These are phyloP conservation scores for Tripterygium wilfordii DNA, from an alignment of 177 flowering plant genomes.

Conservation along the genomic window DNA sequence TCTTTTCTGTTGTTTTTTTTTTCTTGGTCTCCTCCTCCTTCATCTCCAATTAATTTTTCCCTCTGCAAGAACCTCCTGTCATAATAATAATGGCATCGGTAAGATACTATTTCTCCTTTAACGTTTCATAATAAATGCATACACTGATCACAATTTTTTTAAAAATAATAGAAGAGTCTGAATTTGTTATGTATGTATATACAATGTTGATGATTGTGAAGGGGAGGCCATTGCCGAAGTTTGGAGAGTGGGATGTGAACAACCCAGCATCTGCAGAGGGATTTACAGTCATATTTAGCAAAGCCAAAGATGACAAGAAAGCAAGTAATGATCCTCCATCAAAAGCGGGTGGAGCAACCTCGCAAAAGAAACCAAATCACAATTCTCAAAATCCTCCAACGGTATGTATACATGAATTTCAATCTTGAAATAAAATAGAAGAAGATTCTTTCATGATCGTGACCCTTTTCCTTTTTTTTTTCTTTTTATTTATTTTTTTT, in stretches of 20 bases:
- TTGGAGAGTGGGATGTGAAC: conserved; percentile 59
- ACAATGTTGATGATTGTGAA: conserved; percentile 19
- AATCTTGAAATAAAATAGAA: too few relatives aligned
- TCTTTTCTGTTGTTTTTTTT: too few relatives aligned
- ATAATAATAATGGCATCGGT: too few relatives aligned
- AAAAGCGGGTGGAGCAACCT: background rate
- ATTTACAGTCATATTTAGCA: conserved; percentile 46
- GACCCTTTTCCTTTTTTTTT: background rate
- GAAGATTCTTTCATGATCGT: too few relatives aligned
- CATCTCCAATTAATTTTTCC: too few relatives aligned
- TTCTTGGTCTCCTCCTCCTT: too few relatives aligned
- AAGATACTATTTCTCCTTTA: too few relatives aligned
- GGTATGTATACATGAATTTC: background rate
- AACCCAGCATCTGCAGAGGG: conserved; percentile 57
- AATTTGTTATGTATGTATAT: too few relatives aligned
- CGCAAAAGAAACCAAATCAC: conserved; percentile 5
- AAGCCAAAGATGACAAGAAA: conserved; percentile 51
- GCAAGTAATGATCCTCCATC: conserved; percentile 12
- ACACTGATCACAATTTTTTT: too few relatives aligned
- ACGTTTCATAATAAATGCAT: too few relatives aligned
- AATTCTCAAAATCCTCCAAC: background rate
- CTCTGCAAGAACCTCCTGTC: too few relatives aligned
- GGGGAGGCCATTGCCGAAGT: conserved; percentile 44
- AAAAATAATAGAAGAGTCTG: too few relatives aligned
- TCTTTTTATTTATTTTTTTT: background rate